These are phyloP conservation scores for Ramaria rubella DNA, from an alignment of 768 basidiomycete genomes.

Conservation along the genomic window DNA sequence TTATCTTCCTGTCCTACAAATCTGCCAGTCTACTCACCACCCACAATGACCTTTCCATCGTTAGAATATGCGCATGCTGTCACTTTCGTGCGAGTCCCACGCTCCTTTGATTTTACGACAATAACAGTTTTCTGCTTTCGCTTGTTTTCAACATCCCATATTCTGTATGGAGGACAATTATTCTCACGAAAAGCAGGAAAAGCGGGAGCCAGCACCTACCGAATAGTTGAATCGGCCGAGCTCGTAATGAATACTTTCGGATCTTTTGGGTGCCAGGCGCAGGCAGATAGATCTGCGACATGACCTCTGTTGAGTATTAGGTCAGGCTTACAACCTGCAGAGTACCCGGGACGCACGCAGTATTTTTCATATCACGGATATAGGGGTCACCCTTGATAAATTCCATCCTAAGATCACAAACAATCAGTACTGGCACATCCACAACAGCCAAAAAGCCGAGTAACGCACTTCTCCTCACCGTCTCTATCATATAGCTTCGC, in stretches of 20 bases:
- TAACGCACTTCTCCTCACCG: constrained; percentile 82
- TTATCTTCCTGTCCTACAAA: neutral
- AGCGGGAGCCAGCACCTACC: constrained; percentile 39
- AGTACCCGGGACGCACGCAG: constrained; percentile 56
- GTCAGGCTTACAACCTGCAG: constrained; percentile 11
- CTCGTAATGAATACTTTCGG: constrained; percentile 80
- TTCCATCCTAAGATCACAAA: constrained; percentile 4
- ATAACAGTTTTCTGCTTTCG: constrained; percentile 94
- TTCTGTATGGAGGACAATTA: constrained; percentile 39
- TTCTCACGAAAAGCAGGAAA: neutral
- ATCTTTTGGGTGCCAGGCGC: constrained; percentile 90
- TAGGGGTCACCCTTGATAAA: constrained; percentile 95
- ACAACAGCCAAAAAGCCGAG: constrained; percentile 8
- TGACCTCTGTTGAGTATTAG: constrained; percentile 70
- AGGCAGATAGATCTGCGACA: constrained; percentile 84
- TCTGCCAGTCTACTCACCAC: constrained; percentile 50
- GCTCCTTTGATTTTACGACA: constrained; percentile 92
- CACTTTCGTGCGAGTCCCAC: constrained; percentile 90
- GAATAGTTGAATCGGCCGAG: constrained; percentile 93
- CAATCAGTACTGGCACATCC: constrained; percentile 4
- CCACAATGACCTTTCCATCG: constrained; percentile 86
- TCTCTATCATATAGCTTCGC: constrained; percentile 88
- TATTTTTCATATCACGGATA: constrained; percentile 97
- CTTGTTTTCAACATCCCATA: constrained; percentile 92
- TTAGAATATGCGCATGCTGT: constrained; percentile 80